These are phyloP conservation scores for Cordyceps sp. DNA, from an alignment of 2,329 filamentous ascomycete species.

Conservation along the genomic window DNA sequence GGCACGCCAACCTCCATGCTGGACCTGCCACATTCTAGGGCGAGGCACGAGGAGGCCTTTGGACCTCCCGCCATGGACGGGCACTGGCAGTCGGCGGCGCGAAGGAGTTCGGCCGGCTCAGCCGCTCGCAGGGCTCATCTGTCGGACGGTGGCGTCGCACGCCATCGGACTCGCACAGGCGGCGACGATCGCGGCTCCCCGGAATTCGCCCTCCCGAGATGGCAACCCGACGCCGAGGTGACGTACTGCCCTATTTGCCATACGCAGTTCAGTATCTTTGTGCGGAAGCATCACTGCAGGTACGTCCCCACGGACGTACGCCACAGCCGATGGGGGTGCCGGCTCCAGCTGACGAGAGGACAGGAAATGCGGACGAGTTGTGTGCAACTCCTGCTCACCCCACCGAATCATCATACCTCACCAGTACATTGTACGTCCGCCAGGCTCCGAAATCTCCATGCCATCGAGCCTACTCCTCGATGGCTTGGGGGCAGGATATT, in stretches of 20 bases:
- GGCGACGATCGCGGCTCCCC: constrained; percentile 2
- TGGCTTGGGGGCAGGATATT: constrained; percentile 20
- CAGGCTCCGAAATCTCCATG: constrained; percentile 25
- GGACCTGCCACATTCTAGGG: not conserved
- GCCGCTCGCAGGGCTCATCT: not conserved
- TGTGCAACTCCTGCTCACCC: constrained; percentile 78
- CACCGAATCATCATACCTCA: constrained; percentile 90
- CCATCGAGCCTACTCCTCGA: constrained; percentile 19
- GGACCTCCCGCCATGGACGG: not conserved
- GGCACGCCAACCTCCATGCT: not conserved
- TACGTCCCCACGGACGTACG: constrained; percentile 26
- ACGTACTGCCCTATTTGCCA: constrained; percentile 72
- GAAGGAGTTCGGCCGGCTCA: not conserved
- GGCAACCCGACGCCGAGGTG: constrained; percentile 80
- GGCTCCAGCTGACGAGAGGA: too few relatives aligned
- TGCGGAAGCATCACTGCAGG: constrained; percentile 87
- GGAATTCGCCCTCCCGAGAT: constrained; percentile 49
- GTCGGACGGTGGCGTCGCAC: not conserved
- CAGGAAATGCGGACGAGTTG: constrained; percentile 83
- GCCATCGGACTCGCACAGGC: not conserved
- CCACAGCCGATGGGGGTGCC: too few relatives aligned
- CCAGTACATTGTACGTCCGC: constrained; percentile 78
- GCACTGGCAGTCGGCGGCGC: not conserved
- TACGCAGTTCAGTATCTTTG: constrained; percentile 66
- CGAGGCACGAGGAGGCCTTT: not conserved